A percentile compares a stretch with the other conserved stretches of the same genome.
Conservation (phyloP, 331 rosid genomes). For the Malus hybrid region DNA sequence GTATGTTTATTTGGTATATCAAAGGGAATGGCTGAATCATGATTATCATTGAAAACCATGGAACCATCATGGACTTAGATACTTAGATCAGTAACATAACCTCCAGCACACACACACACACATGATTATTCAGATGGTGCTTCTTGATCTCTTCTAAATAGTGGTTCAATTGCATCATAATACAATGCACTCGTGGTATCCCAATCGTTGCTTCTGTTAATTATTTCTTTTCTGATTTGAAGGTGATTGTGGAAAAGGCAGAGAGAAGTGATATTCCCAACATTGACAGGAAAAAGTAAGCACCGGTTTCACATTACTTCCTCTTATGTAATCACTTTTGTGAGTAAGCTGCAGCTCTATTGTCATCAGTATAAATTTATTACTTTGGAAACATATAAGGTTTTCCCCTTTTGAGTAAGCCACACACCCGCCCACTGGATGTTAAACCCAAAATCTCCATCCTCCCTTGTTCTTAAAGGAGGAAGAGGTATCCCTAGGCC, state of each 20-base stretch:
- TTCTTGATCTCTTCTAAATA: not conserved
- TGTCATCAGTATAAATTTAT: too few species aligned
- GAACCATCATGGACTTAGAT: not conserved
- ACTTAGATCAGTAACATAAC: not conserved
- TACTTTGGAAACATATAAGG: not conserved
- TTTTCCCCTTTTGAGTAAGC: not conserved
- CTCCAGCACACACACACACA: not conserved
- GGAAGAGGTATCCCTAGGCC: not conserved
- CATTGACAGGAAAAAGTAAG: constrained; percentile 52
- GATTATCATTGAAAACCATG: not conserved
- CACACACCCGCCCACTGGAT: not conserved
- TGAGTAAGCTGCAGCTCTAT: not conserved
- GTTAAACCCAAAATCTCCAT: not conserved
- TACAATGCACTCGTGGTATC: not conserved
- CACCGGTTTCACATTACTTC: not conserved
- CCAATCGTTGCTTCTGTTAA: not conserved
- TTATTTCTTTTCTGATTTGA: constrained; percentile 8
- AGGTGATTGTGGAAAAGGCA: constrained; percentile 60
- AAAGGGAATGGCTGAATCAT: not conserved
- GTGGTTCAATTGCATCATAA: not conserved
- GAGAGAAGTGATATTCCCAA: constrained; percentile 54
- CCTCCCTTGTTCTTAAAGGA: not conserved
- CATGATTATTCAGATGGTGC: not conserved
- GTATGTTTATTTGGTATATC: not conserved
- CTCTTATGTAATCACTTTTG: not conserved